phyloP scores from a whole-genome alignment of 148 eudicot genomes.

The Spergularia bocconei region DNA sequence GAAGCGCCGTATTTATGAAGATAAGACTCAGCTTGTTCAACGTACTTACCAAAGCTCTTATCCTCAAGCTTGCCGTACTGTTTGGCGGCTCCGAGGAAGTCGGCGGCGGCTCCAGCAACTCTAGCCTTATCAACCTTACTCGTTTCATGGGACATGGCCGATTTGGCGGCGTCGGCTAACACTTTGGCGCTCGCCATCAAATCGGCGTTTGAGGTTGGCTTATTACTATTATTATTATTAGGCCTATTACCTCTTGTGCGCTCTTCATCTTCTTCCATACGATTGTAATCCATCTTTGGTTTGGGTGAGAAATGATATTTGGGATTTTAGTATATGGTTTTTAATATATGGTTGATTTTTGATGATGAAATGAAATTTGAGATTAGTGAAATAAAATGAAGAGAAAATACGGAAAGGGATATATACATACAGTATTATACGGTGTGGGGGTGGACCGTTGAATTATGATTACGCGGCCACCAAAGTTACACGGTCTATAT shows the following conservation, averaged over 20 bases:
- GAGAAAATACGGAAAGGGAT: neutral
- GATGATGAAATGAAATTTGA: neutral
- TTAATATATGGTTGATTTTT: neutral
- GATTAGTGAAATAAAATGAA: neutral
- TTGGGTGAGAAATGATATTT: neutral
- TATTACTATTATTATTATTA: neutral
- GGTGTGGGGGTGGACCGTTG: neutral
- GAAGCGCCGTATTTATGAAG: constrained; percentile 33
- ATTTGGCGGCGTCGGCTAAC: constrained; percentile 50
- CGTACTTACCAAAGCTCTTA: constrained; percentile 36
- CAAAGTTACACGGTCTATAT: neutral
- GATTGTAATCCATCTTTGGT: neutral
- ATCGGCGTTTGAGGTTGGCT: constrained; percentile 23
- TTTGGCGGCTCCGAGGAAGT: constrained; percentile 39
- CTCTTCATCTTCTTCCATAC: constrained; percentile 3
- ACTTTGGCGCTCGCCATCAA: constrained; percentile 48
- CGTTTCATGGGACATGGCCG: constrained; percentile 30
- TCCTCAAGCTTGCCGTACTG: constrained; percentile 43
- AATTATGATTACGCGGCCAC: neutral
- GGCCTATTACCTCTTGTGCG: constrained; percentile 3
- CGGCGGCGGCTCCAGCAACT: constrained; percentile 45
- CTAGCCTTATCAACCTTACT: constrained; percentile 40
- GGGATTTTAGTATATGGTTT: neutral
- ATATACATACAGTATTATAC: neutral
- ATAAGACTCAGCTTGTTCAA: constrained; percentile 39